A percentile compares a stretch with the other conserved stretches of the same genome.
These are phyloP conservation scores for Hyaloscypha hepaticicola DNA, from an alignment of 495 filamentous ascomycete species.

Conservation along the genomic window DNA sequence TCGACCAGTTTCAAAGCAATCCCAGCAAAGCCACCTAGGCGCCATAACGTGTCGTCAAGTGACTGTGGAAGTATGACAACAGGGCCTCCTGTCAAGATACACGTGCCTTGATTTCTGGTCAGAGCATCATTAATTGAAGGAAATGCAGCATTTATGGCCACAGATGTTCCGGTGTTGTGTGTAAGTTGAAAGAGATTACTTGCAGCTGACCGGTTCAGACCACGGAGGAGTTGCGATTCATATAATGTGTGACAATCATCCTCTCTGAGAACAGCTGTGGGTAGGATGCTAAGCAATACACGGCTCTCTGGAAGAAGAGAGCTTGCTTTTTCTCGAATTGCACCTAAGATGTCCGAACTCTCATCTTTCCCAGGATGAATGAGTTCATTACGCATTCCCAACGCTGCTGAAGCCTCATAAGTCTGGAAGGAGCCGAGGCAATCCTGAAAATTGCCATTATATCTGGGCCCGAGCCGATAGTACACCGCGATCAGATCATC, in stretches of 20 bases:
- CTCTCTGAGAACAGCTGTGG: conserved; percentile 73
- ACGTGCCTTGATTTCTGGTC: conserved; percentile 71
- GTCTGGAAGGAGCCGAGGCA: conserved; percentile 95
- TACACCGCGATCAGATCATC: conserved; percentile 92
- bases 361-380: conserved; percentile 90
- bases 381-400: conserved; percentile 88
- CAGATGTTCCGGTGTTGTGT: conserved; percentile 67
- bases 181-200: conserved; percentile 71
- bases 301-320: conserved; percentile 75
- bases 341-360: conserved; percentile 84
- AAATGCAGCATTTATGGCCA: conserved; percentile 85
- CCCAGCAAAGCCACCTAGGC: conserved; percentile 80
- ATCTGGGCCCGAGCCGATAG: conserved; percentile 83
- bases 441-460: conserved; percentile 95
- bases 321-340: conserved; percentile 80
- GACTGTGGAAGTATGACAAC: conserved; percentile 74
- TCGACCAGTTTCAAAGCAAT: conserved; percentile 83
- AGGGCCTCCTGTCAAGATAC: conserved; percentile 81
- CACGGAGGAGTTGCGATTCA: conserved; percentile 72
- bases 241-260: conserved; percentile 66
- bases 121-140: conserved; percentile 89
- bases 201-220: conserved; percentile 70
- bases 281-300: conserved; percentile 82
- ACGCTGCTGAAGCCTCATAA: conserved; percentile 87
- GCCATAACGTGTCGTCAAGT: conserved; percentile 91